Base-by-base conservation (phyloP, 306 rosid genomes). In the Gastrolobium bilobum region DNA sequence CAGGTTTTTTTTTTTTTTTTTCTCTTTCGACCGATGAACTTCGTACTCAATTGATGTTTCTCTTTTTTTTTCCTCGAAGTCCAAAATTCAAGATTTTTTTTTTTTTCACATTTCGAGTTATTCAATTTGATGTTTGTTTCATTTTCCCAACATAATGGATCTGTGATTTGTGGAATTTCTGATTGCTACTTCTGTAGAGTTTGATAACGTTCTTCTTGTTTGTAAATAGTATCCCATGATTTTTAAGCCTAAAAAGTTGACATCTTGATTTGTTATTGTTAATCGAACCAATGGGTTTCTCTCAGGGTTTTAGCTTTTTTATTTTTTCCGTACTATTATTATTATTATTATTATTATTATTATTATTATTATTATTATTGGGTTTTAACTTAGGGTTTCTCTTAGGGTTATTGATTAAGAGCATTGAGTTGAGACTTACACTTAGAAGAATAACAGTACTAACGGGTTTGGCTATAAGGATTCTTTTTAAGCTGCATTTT, bases 251-350 rank as follows among this genome's bases (percentile, higher is more conserved):
- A 5, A 33, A 52, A 34, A 31, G 44, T 65, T 56, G 5, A 5
- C 26, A 73, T 74, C 4, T 56, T 58, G 31, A 81, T 67, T 66
- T 47, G 35, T 47, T 43, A 4, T 35, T 13, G 39, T 53, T 9
- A 20, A 33, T 44, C 43, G 26, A 30, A 65, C 26, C 20, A 14
- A 40, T 63, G 54, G 6, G 20, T 6, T 14, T 68, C 34, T 39
- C 7, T 68, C 56, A 40, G 20, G 67, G 30, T 68, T 78, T 68
- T 35, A 31, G n/a, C 3, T 53, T 73, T 5, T 4, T 2, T 5
- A 5, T 5, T 6, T 3, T 20, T 20, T 20, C 0, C 26, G 26
- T 20, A 20, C 26, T 20, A 20, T 20, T 20, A 20, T 20, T 39
- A 3, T 43, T 59, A 7, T 37, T 35, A n/a, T n/a, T 20, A 20